A percentile compares a stretch with the other conserved stretches of the same genome.
Conservation (phyloP, 2,329 filamentous ascomycete genomes). For the Ophidiomyces ophidiicola region DNA sequence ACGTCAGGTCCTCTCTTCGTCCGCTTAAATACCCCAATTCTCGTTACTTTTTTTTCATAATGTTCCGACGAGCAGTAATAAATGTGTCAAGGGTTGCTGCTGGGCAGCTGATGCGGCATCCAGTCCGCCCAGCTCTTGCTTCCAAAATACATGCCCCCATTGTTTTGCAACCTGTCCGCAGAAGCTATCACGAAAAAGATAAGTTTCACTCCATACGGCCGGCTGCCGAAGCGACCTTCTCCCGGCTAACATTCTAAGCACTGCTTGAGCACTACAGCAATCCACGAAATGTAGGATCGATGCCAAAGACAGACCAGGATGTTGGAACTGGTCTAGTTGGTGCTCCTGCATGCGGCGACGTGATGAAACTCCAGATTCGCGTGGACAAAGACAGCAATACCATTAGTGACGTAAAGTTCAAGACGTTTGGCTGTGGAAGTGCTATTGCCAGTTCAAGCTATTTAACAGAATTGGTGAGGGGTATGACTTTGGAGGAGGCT, state of each 20-base stretch:
- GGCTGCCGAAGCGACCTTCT: neutral
- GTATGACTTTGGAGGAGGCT: constrained; percentile 93
- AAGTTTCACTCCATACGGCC: constrained; percentile 25
- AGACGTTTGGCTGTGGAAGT: constrained; percentile 89
- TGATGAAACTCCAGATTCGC: constrained; percentile 88
- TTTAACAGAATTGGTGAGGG: constrained; percentile 83
- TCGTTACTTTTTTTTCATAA: constrained; percentile 24
- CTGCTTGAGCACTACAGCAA: constrained; percentile 72
- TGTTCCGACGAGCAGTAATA: constrained; percentile 48
- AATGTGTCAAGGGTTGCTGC: constrained; percentile 42
- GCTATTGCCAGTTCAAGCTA: constrained; percentile 94
- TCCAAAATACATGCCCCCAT: constrained; percentile 26
- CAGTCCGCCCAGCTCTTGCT: constrained; percentile 29
- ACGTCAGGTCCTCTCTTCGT: no score
- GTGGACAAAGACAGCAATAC: constrained; percentile 79
- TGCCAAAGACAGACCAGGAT: constrained; percentile 65
- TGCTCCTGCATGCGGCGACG: constrained; percentile 81
- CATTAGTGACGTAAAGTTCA: constrained; percentile 93
- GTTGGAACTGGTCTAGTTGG: constrained; percentile 86
- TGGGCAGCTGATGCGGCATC: constrained; percentile 34
- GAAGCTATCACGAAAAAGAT: constrained; percentile 57
- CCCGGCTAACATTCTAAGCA: constrained; percentile 32
- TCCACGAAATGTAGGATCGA: constrained; percentile 65
- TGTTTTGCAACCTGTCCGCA: constrained; percentile 28
- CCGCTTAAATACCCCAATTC: no score